Evolutionary conservation across 371 early-diverging fungal species (phyloP), one percentile per base, ranked within the genome.

Genomic region (Mucor sp.): DNA sequence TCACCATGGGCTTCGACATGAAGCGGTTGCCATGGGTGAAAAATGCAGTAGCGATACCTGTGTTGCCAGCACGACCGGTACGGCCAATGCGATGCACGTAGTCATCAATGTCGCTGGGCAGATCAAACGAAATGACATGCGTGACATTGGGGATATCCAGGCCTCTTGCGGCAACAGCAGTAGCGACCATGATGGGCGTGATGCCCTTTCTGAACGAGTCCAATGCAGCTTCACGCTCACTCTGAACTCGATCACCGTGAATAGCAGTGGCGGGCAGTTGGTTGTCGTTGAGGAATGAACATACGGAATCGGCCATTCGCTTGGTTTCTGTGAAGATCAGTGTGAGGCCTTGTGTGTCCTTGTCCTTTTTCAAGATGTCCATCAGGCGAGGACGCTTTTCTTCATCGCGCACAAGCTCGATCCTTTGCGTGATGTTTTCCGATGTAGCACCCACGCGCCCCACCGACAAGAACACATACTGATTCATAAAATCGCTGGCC

Each of bases 161-260:
- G 56, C 99, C 99, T 85, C 99, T 92, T 32, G 99, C 96, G 58
- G 98, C 99, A 8, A 99, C 98, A 53, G 99, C 99, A 15, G 99
- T 99, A n/a, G 99, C 99, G 7, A 99, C 98, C 85, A 99, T 86
- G 63, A 98, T 89, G 11, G 97, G 95, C 19, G 93, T 89, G 47
- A 88, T 86, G 17, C 94, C 97, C n/a, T 87, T 81, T 66, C 93
- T 90, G 89, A 99, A 99, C 61, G 84, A 84, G 55, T 87, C 88
- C 17, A 99, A 80, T 3, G 97, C 97, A 19, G 87, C 86, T 78
- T 99, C 99, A 71, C 99, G 97, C 78, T 98, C 97, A 32, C 91
- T 82, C 78, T 99, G 98, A n/a, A 93, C 89, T 58, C 97, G 90
- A 78, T 97, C 98, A 63, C 99, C 99, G 78, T 99, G 98, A 75